phyloP scores from a whole-genome alignment of 2,329 filamentous ascomycete species.

The Paecilomyces sp. region DNA sequence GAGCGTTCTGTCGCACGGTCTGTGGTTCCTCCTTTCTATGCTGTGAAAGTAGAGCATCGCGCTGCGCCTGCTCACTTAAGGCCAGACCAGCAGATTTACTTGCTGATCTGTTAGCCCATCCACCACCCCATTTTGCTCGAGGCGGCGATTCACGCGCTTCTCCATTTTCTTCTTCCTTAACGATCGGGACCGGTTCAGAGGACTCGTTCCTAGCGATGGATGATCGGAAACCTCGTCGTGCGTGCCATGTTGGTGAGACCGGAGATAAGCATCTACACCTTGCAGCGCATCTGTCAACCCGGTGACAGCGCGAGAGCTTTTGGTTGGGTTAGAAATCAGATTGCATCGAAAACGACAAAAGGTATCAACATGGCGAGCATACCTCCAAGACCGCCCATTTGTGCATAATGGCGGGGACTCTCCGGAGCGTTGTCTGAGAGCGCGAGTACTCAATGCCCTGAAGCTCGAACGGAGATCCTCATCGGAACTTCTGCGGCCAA shows the following conservation, averaged over 20 bases:
- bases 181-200: constrained; percentile 17
- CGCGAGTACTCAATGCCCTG: neutral
- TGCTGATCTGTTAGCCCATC: constrained; percentile 14
- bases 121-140: constrained; percentile 21
- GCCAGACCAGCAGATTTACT: constrained; percentile 19
- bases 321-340: neutral
- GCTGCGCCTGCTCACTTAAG: constrained; percentile 23
- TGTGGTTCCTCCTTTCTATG: constrained; percentile 3
- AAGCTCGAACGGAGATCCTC: neutral
- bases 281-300: constrained; percentile 31
- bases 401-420: constrained; percentile 22
- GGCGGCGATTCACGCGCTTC: constrained; percentile 5
- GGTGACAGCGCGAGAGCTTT: constrained; percentile 31
- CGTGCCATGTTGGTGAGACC: constrained; percentile 11
- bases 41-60: constrained; percentile 17
- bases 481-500: neutral
- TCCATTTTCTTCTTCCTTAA: constrained; percentile 11
- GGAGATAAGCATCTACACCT: constrained; percentile 9
- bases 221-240: constrained; percentile 27
- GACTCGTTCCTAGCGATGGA: constrained; percentile 19
- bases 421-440: neutral
- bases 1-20: neutral
- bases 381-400: constrained; percentile 27
- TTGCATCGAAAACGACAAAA: neutral
- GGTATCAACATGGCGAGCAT: neutral